These are phyloP conservation scores for Flagelloscypha sp. DNA, from an alignment of 768 basidiomycete genomes.

Conservation along the genomic window DNA sequence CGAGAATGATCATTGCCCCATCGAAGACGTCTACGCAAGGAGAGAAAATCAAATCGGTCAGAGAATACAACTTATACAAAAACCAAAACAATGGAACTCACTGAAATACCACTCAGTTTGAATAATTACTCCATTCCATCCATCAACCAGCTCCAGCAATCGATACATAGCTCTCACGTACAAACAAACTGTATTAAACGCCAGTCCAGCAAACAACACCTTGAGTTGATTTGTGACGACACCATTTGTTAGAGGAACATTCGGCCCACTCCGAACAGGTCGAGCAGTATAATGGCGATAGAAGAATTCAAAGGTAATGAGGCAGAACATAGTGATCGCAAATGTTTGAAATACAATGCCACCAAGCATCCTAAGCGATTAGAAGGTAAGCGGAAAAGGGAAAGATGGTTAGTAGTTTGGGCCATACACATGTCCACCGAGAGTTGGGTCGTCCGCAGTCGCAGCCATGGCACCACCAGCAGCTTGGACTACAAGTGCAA, in stretches of 20 bases:
- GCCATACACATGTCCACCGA: too few relatives aligned
- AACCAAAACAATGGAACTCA: too few relatives aligned
- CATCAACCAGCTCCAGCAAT: constrained; percentile 4
- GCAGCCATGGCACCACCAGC: constrained; percentile 32
- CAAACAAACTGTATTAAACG: constrained; percentile 3
- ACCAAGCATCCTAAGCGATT: too few relatives aligned
- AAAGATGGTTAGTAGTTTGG: too few relatives aligned
- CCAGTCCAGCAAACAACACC: constrained; percentile 1
- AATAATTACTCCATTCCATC: constrained; percentile 1
- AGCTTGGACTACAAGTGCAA: constrained; percentile 39
- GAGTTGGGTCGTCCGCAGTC: too few relatives aligned
- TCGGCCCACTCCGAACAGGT: background rate
- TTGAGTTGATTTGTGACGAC: background rate
- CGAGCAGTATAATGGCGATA: constrained; percentile 1
- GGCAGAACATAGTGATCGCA: background rate
- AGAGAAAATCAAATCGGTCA: background rate
- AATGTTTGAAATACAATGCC: constrained; percentile 5
- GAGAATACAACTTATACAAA: background rate
- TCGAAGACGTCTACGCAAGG: constrained; percentile 4
- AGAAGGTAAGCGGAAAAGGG: too few relatives aligned
- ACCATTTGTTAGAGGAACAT: background rate
- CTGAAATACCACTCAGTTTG: constrained; percentile 4
- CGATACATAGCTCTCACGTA: constrained; percentile 4
- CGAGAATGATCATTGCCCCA: constrained; percentile 4
- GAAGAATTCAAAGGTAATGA: constrained; percentile 5